phyloP scores from a whole-genome alignment of 139 green algal species.

The Trebouxia sp. region DNA sequence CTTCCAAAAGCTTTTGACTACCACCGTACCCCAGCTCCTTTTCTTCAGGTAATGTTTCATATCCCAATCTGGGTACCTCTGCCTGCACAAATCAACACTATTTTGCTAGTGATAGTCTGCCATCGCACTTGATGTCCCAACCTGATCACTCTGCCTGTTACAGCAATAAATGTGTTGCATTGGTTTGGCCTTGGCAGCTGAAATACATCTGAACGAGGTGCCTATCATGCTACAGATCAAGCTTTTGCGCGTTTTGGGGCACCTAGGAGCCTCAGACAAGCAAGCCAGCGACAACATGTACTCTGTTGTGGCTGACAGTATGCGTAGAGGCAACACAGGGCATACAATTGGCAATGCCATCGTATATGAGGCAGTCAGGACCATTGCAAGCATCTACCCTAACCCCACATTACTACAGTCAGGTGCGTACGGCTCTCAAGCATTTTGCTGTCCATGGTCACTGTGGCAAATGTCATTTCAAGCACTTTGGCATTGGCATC shows the following conservation, averaged over 20 bases:
- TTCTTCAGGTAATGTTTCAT: conserved; percentile 98
- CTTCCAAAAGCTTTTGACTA: conserved; percentile 94
- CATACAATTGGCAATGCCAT: conserved; percentile 88
- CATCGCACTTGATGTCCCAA: too few species aligned
- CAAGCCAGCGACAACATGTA: conserved; percentile 85
- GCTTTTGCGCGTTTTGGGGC: conserved; percentile 87
- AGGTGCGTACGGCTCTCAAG: conserved; percentile 35
- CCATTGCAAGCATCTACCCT: conserved; percentile 89
- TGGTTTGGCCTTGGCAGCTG: too few species aligned
- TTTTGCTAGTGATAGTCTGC: too few species aligned
- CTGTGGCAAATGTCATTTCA: neutral
- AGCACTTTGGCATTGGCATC: neutral
- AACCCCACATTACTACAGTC: conserved; percentile 77
- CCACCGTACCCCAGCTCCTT: conserved; percentile 93
- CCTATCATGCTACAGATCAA: conserved; percentile 74
- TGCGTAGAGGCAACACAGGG: conserved; percentile 52
- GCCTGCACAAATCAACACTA: too few species aligned
- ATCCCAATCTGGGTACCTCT: too few species aligned
- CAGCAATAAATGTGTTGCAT: too few species aligned
- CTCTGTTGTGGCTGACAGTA: conserved; percentile 68
- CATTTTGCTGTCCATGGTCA: neutral
- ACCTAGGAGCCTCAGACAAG: conserved; percentile 82
- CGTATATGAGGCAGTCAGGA: conserved; percentile 89
- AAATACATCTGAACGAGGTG: too few species aligned
- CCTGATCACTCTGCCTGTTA: too few species aligned